Percentiles rank a stretch among this genome's conserved stretches.
Conservation (phyloP, 345 rosid species). For the Hibiscus tridactylites region DNA sequence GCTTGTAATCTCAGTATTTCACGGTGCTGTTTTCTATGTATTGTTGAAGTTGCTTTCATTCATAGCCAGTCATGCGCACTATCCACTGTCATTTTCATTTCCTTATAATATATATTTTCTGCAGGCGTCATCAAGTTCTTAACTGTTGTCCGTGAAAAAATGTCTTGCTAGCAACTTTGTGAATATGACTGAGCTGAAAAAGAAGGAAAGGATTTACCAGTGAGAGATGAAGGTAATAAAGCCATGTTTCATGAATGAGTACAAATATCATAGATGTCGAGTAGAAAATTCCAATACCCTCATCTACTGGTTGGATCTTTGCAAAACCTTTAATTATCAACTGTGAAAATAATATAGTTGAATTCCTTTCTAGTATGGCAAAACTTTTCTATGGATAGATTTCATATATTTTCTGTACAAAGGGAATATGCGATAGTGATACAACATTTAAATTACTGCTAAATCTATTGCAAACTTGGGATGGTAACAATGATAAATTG, state of each 20-base stretch:
- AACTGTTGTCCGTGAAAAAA: constrained; percentile 5
- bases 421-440: neutral
- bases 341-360: neutral
- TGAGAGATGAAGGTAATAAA: constrained; percentile 7
- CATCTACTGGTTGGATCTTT: neutral
- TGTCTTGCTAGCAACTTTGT: constrained; percentile 15
- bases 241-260: constrained; percentile 7
- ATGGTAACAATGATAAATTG: too few species aligned
- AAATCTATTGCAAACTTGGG: too few species aligned
- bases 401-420: too few species aligned
- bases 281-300: neutral
- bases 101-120: neutral
- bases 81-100: constrained; percentile 9
- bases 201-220: constrained; percentile 5
- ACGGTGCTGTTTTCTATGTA: neutral
- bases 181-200: constrained; percentile 13
- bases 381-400: too few species aligned
- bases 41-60: neutral
- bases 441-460: neutral
- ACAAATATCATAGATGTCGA: constrained; percentile 8
- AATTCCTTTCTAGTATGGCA: neutral
- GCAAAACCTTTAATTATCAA: constrained; percentile 5
- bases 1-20: neutral
- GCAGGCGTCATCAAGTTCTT: constrained; percentile 9
- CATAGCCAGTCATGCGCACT: constrained; percentile 7